phyloP scores from a whole-genome alignment of 108 stramenopile genomes.

The Skeletonema marinoi region DNA sequence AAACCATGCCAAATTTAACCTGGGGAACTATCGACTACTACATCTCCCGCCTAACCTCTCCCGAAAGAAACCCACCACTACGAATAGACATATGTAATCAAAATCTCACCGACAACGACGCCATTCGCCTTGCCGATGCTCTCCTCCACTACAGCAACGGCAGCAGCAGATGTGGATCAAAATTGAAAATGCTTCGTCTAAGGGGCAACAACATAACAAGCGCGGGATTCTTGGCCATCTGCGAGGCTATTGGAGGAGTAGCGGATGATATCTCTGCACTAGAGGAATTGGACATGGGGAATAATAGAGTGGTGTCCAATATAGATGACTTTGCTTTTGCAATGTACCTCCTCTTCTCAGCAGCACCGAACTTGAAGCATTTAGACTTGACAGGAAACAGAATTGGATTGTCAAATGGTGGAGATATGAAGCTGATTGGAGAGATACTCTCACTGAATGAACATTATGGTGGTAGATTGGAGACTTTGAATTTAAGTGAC shows the following conservation, averaged over 20 bases:
- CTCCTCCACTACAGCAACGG: not conserved
- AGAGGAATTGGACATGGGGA: not conserved
- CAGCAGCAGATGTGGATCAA: not conserved
- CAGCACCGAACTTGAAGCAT: not conserved
- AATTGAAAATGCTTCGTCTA: not conserved
- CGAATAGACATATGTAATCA: not conserved
- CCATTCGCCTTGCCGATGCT: slow-evolving; percentile 1
- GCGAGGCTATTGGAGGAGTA: slow-evolving; percentile 4
- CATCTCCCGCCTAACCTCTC: not conserved
- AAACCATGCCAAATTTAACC: not conserved
- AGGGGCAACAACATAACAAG: not conserved
- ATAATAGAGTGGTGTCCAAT: not conserved
- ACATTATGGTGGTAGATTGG: not conserved
- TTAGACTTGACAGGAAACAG: not conserved
- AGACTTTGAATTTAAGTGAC: not conserved
- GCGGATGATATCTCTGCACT: not conserved
- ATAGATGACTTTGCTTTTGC: slow-evolving; percentile 5
- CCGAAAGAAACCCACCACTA: not conserved
- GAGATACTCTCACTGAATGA: not conserved
- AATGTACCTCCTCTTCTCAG: slow-evolving; percentile 8
- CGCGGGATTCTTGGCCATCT: not conserved
- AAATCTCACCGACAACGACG: not conserved
- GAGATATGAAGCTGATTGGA: not conserved
- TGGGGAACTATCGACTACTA: slow-evolving; percentile 5
- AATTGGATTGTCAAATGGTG: not conserved